A percentile compares a stretch with the other conserved stretches of the same genome.
Evolutionary conservation across 2,329 filamentous ascomycete genomes (phyloP).

Genomic region (Hymenoscyphus infarciens): DNA sequence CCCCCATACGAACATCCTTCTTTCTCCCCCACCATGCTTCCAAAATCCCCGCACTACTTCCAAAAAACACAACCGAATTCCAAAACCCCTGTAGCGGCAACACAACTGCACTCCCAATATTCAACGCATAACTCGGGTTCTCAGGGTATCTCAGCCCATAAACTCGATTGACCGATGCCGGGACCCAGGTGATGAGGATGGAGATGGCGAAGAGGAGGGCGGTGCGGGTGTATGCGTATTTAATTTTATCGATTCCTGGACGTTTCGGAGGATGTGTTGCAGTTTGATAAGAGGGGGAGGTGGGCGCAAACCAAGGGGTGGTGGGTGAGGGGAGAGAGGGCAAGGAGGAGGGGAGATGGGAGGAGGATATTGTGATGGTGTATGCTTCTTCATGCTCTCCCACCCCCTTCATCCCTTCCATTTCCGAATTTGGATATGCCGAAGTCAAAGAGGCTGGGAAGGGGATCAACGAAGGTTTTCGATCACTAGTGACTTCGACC

Average conservation of each 20-base stretch:
- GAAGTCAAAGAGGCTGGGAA: background rate
- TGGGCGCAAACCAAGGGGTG: background rate
- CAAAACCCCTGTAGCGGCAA: conserved; percentile 80
- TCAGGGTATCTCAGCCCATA: conserved; percentile 60
- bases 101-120: conserved; percentile 68
- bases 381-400: background rate
- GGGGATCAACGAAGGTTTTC: background rate
- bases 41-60: conserved; percentile 64
- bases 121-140: conserved; percentile 53
- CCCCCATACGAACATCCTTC: background rate
- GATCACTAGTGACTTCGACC: conserved; percentile 22
- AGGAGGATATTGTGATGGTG: background rate
- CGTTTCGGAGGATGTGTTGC: background rate
- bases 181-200: conserved; percentile 70
- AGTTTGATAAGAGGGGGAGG: background rate
- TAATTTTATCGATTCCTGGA: conserved; percentile 52
- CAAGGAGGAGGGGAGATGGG: background rate
- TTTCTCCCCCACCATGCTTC: conserved; percentile 35
- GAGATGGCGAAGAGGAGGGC: conserved; percentile 68
- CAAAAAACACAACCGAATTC: conserved; percentile 74
- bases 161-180: conserved; percentile 70
- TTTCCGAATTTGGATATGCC: background rate
- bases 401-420: background rate
- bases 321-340: background rate
- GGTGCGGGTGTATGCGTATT: conserved; percentile 67